Evolutionary conservation across 2,329 filamentous ascomycete species (phyloP).

Genomic region (Aureobasidium sp.): DNA sequence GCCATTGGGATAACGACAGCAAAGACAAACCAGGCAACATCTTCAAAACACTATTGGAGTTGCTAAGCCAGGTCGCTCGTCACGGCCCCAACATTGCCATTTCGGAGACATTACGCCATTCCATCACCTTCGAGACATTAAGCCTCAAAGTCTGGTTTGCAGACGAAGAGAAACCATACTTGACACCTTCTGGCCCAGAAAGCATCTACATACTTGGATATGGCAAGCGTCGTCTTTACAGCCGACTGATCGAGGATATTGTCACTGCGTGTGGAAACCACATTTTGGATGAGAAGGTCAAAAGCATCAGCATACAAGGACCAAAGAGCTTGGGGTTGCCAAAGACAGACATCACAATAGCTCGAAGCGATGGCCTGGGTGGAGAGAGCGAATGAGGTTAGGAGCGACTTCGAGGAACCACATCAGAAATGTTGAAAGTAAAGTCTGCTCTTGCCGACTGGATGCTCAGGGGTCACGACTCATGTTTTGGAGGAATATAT

Average conservation of each 20-base stretch:
- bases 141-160: neutral
- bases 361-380: neutral
- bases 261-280: neutral
- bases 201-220: conserved; percentile 3
- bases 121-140: neutral
- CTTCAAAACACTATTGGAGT: neutral
- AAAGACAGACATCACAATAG: neutral
- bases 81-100: neutral
- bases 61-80: neutral
- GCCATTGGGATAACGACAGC: conserved; percentile 1
- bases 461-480: no score
- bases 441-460: no score
- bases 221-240: conserved; percentile 3
- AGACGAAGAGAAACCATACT: neutral
- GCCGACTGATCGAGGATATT: neutral
- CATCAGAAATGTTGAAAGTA: no score
- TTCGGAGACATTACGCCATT: neutral
- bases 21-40: neutral
- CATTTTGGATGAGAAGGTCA: neutral
- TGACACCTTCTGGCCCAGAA: neutral
- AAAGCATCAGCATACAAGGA: neutral
- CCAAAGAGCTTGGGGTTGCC: neutral
- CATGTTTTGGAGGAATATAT: no score
- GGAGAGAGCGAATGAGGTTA: neutral
- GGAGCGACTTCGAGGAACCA: no score